Evolutionary conservation across 345 rosid species (phyloP).

Genomic region (Hibiscus mutabilis): DNA sequence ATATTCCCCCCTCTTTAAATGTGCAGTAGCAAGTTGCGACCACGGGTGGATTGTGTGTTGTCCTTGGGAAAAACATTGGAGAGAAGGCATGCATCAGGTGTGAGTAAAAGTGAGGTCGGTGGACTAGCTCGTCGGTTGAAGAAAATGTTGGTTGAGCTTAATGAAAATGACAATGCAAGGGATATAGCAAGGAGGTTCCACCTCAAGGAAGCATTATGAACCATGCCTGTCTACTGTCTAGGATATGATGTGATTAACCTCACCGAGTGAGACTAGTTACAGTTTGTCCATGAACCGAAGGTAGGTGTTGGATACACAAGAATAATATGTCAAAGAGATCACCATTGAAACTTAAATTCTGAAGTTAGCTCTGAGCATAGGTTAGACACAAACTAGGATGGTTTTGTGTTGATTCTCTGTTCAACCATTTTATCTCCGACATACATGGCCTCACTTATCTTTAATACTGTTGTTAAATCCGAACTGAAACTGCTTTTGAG

Average conservation of each 20-base stretch:
- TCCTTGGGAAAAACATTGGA: constrained; percentile 47
- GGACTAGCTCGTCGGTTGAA: constrained; percentile 80
- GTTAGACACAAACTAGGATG: too few species aligned
- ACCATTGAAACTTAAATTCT: too few species aligned
- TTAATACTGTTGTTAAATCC: too few species aligned
- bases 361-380: too few species aligned
- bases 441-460: too few species aligned
- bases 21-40: constrained; percentile 67
- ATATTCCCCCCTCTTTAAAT: background rate
- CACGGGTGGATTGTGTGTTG: constrained; percentile 65
- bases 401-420: too few species aligned
- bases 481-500: too few species aligned
- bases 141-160: constrained; percentile 48
- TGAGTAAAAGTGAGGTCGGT: constrained; percentile 43
- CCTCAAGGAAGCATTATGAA: constrained; percentile 65
- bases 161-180: constrained; percentile 76
- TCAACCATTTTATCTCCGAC: too few species aligned
- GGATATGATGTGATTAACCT: constrained; percentile 14
- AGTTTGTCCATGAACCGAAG: background rate
- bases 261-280: background rate
- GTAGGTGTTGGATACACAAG: too few species aligned
- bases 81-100: constrained; percentile 49
- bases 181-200: too few species aligned
- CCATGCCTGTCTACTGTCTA: constrained; percentile 32
- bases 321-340: too few species aligned